Evolutionary conservation across 2,329 filamentous ascomycete genomes (phyloP).

Genomic region (Ramularia endophylla): DNA sequence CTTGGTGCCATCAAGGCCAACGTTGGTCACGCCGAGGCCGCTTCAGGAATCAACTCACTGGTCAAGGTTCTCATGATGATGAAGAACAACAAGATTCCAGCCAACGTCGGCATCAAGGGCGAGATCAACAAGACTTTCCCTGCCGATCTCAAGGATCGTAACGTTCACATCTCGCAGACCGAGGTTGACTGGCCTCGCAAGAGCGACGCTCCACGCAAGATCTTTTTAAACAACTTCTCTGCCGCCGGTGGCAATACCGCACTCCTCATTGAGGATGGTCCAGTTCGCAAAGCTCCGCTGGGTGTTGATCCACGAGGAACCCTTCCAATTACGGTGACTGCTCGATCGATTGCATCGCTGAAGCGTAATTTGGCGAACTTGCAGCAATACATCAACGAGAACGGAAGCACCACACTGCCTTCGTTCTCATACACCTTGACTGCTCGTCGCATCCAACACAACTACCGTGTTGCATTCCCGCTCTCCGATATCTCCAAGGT

Average conservation of each 20-base stretch:
- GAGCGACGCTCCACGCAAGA: slow-evolving; percentile 42
- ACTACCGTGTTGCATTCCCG: slow-evolving; percentile 46
- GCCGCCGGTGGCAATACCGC: slow-evolving; percentile 51
- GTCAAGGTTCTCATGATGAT: slow-evolving; percentile 51
- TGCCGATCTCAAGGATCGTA: slow-evolving; percentile 47
- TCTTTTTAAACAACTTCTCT: slow-evolving; percentile 51
- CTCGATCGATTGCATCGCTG: slow-evolving; percentile 46
- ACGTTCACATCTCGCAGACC: slow-evolving; percentile 46
- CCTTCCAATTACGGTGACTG: slow-evolving; percentile 46
- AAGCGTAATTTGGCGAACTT: slow-evolving; percentile 47
- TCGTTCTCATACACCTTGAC: slow-evolving; percentile 49
- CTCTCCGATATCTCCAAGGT: slow-evolving; percentile 44
- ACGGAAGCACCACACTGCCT: slow-evolving; percentile 41
- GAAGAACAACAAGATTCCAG: slow-evolving; percentile 49
- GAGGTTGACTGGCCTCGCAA: slow-evolving; percentile 43
- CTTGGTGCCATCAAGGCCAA: slow-evolving; percentile 53
- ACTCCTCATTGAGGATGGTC: slow-evolving; percentile 47
- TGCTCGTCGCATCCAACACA: slow-evolving; percentile 49
- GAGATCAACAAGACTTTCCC: slow-evolving; percentile 52
- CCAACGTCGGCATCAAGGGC: slow-evolving; percentile 51
- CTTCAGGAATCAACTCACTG: slow-evolving; percentile 50
- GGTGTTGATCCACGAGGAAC: slow-evolving; percentile 42
- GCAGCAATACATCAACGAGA: slow-evolving; percentile 41
- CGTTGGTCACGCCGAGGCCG: slow-evolving; percentile 50
- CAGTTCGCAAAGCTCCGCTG: slow-evolving; percentile 36